Base-by-base conservation (phyloP, 345 rosid genomes). In the Rubroshorea leprosula region DNA sequence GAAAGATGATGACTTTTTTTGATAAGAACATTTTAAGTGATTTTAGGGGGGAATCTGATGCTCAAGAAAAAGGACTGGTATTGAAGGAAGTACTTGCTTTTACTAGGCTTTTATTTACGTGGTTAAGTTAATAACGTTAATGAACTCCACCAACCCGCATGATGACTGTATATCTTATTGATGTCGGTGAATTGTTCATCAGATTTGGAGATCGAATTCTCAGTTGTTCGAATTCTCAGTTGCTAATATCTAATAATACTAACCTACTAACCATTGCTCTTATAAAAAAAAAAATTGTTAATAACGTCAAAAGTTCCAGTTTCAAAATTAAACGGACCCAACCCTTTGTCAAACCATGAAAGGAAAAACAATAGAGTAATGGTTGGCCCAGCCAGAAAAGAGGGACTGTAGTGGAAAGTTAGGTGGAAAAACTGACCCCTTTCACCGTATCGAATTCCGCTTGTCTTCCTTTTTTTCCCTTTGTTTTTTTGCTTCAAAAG, bases 381-480 rank as follows among this genome's bases (percentile, higher is more conserved):
- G 18, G 47, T 15, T 65, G 65, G 64, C 67, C 69, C 68, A 67
- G 61, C 13, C 51, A 43, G 35, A 23, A 31, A 60, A 48, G 54
- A 35, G 41, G 7, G 41, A 35, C 12, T 57, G 54, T 45, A 61
- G 49, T 38, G 18, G 43, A 60, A 72, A 68, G 62, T 10, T 26
- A n/a, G 55, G 24, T 24, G 23, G 57, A 49, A 70, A 61, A 31
- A 39, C 26, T 23, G 24, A 55, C 1, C 1, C 15, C 74, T 78
- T 71, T 65, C 76, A 71, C 82, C 65, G 59, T 60, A 69, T 61
- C 69, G 70, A 60, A 66, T 57, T 49, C 41, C 41, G n/a, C 41
- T 35, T 35, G 12, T 38, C 35, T 50, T 27, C 38, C 62, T 49
- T 57, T 56, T 17, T 10, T 43, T 6, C 17, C 16, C 18, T 44